Conservation (phyloP, 2,329 filamentous ascomycete species). For the Trichoderma sp. region DNA sequence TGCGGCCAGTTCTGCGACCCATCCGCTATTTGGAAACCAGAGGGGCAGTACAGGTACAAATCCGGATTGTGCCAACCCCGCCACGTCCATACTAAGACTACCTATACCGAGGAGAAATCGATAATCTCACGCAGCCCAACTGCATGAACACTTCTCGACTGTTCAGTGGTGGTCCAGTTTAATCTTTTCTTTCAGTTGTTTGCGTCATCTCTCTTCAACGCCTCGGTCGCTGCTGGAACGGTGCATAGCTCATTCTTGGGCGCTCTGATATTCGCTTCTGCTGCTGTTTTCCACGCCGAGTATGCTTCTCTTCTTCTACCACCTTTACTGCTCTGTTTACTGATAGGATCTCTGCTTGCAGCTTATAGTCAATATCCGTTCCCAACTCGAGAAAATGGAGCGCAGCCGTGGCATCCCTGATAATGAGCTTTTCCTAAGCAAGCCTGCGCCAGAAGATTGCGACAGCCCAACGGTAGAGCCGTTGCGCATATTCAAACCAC, state of each 20-base stretch:
- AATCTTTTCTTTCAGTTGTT: neutral
- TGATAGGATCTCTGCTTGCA: neutral
- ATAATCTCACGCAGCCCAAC: neutral
- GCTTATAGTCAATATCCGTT: neutral
- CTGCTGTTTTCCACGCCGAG: conserved; percentile 2
- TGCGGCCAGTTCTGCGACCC: conserved; percentile 35
- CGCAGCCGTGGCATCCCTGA: conserved; percentile 69
- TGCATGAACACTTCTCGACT: neutral
- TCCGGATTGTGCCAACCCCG: conserved; percentile 16
- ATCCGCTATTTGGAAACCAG: conserved; percentile 24
- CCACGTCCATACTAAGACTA: neutral
- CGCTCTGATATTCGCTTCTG: neutral
- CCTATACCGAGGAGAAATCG: neutral
- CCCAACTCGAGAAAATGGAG: conserved; percentile 46
- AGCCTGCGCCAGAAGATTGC: conserved; percentile 54
- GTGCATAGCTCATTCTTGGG: neutral
- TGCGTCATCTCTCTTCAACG: too few relatives aligned
- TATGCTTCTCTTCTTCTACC: neutral
- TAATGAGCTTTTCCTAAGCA: conserved; percentile 81
- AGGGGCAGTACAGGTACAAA: conserved; percentile 21
- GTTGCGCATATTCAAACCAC: conserved; percentile 80
- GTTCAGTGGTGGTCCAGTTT: neutral
- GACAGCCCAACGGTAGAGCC: conserved; percentile 83
- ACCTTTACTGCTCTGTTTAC: neutral
- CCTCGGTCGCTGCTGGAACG: neutral